phyloP scores from a whole-genome alignment of 2,329 filamentous ascomycete genomes.

The Verticillium zaregamsianum region DNA sequence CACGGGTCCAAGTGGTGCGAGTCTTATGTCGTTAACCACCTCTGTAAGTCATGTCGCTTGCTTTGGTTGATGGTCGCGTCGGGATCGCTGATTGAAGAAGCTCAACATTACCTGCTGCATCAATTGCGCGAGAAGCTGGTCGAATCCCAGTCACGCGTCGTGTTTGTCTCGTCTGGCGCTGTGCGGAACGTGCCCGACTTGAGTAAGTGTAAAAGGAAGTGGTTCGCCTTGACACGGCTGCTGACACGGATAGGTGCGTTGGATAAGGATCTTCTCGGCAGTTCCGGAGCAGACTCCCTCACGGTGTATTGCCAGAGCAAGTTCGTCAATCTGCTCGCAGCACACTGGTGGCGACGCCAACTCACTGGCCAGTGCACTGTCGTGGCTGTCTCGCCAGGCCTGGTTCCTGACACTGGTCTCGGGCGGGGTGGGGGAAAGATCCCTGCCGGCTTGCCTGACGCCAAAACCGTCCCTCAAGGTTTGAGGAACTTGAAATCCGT shows the following conservation, averaged over 20 bases:
- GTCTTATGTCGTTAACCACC: constrained; percentile 45
- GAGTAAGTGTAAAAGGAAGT: constrained; percentile 18
- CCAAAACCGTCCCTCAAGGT: constrained; percentile 44
- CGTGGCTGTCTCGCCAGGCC: constrained; percentile 49
- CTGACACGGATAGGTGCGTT: constrained; percentile 22
- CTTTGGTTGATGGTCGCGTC: neutral
- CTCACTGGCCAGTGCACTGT: constrained; percentile 38
- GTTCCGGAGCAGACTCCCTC: constrained; percentile 24
- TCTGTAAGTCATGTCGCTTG: constrained; percentile 32
- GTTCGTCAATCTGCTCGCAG: constrained; percentile 45
- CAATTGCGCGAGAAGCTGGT: constrained; percentile 43
- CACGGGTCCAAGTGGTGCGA: constrained; percentile 47
- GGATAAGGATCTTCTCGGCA: constrained; percentile 33
- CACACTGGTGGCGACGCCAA: constrained; percentile 53
- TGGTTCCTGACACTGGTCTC: constrained; percentile 45
- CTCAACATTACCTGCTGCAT: constrained; percentile 50
- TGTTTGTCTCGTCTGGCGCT: constrained; percentile 48
- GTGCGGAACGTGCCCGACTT: constrained; percentile 35
- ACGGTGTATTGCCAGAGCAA: constrained; percentile 40
- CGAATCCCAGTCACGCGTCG: constrained; percentile 39
- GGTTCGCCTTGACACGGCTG: neutral
- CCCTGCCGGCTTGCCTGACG: constrained; percentile 34
- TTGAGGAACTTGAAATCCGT: constrained; percentile 2
- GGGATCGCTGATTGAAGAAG: constrained; percentile 20
- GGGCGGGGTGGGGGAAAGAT: constrained; percentile 25